phyloP scores from a whole-genome alignment of 2,329 filamentous ascomycete genomes.

The Mycosphaerella sp. region DNA sequence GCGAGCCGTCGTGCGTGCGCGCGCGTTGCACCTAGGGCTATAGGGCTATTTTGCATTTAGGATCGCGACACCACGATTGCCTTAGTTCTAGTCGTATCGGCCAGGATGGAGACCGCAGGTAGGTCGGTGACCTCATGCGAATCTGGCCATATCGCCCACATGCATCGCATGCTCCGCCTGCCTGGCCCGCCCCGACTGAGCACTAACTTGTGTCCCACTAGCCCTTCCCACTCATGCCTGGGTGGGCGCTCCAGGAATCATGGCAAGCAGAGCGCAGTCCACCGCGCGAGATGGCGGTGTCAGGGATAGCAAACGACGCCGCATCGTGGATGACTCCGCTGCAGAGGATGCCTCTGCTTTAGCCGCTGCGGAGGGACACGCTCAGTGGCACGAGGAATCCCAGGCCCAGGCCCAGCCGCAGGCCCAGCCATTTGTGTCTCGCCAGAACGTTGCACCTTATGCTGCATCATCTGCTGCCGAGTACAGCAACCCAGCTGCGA shows the following conservation, averaged over 20 bases:
- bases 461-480: constrained; percentile 3
- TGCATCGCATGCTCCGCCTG: neutral
- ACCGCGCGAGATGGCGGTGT: neutral
- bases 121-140: constrained; percentile 1
- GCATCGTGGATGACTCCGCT: constrained; percentile 4
- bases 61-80: neutral
- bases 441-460: constrained; percentile 6
- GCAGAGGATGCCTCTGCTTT: neutral
- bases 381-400: constrained; percentile 8
- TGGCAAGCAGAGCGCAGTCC: constrained; percentile 5
- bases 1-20: neutral
- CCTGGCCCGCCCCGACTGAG: constrained; percentile 2
- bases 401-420: neutral
- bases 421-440: neutral
- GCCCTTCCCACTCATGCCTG: constrained; percentile 6
- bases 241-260: constrained; percentile 8
- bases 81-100: constrained; percentile 2
- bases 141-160: neutral
- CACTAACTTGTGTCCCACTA: constrained; percentile 9
- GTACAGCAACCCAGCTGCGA: constrained; percentile 5
- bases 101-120: constrained; percentile 11
- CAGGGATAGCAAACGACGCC: constrained; percentile 10
- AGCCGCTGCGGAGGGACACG: constrained; percentile 4
- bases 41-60: neutral
- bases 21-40: neutral